Base-by-base conservation (phyloP, 2,329 filamentous ascomycete genomes). In the Aspergillus jensenii region DNA sequence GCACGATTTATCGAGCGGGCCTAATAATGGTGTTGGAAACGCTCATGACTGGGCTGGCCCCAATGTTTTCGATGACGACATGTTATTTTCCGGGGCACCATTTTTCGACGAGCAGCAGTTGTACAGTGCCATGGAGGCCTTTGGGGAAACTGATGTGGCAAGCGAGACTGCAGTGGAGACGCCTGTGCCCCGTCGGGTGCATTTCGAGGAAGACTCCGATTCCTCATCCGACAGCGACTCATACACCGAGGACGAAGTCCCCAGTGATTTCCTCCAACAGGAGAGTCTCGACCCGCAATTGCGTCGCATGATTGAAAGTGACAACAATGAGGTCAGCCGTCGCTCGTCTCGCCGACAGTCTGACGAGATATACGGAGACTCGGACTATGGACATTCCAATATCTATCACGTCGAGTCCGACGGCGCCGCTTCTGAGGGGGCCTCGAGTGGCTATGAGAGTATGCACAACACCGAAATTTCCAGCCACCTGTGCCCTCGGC, bases 261-360 rank as follows among this genome's bases (percentile, higher is more conserved):
- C 90, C 1, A 87, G 92, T 69, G 87, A 93, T 59, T 93, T 93
- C 72, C 81, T 93, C 56, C 86, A 89, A 50, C 89, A 92, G 73
- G 88, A 86, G 68, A 82, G 84, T 15, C 80, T 93, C 5, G 89
- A 91, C 65, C 87, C 89, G 6, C 82, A 82, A 52, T 86, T 93
- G 68, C 88, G 89, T 62, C 84, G 85, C 43, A 87, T 90, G 75
- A 88, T 93, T 62, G 89, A 92, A 69, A 82, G 84, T 62, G 86
- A 90, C 62, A 77, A 78, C 44, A 77, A 78, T 43, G 71, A 74
- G n/a, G 69, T 74, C 25, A 61, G 62, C 6, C 58, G 64, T 27
- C 62, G 62, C 43, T 63, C 59, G 43, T 65, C 68, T 25, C 71
- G 69, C 39, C 70, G 69, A 17, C 70, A 72, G 47, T 73, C 72